A percentile compares a stretch with the other conserved stretches of the same genome.
Evolutionary conservation across 192 early-diverging fungal genomes (phyloP).

Genomic region (Blastocladiella britannica): DNA sequence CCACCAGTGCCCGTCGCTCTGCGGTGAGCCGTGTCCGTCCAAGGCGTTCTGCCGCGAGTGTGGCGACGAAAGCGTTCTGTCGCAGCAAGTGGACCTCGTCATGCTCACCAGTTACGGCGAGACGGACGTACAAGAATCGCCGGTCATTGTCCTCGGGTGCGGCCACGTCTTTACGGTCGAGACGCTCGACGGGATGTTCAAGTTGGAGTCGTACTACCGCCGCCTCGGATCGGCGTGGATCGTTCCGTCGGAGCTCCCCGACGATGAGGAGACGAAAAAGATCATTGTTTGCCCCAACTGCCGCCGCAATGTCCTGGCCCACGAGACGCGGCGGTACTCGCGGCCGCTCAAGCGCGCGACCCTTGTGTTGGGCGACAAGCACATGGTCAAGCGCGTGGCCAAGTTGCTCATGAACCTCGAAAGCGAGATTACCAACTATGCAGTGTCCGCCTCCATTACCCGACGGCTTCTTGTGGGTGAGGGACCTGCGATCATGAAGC

Average conservation of each 20-base stretch:
- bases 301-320: not conserved
- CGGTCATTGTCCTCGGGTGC: slow-evolving; percentile 23
- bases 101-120: slow-evolving; percentile 14
- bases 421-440: too few relatives aligned
- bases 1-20: slow-evolving; percentile 23
- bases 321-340: not conserved
- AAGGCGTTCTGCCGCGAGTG: slow-evolving; percentile 12
- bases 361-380: not conserved
- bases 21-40: slow-evolving; percentile 18
- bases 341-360: not conserved
- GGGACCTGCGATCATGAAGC: not conserved
- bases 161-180: slow-evolving; percentile 27
- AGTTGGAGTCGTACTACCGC: slow-evolving; percentile 18
- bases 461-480: too few relatives aligned
- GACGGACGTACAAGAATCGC: slow-evolving; percentile 18
- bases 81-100: slow-evolving; percentile 10
- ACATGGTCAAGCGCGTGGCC: not conserved
- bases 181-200: slow-evolving; percentile 25
- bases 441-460: too few relatives aligned
- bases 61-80: slow-evolving; percentile 8
- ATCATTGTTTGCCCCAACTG: not conserved
- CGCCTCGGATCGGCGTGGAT: not conserved
- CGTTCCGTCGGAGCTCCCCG: not conserved
- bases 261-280: not conserved
- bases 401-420: too few relatives aligned